A percentile compares a stretch with the other conserved stretches of the same genome.
These are phyloP conservation scores for Lentinula lateritia DNA, from an alignment of 768 basidiomycete species.

Conservation along the genomic window DNA sequence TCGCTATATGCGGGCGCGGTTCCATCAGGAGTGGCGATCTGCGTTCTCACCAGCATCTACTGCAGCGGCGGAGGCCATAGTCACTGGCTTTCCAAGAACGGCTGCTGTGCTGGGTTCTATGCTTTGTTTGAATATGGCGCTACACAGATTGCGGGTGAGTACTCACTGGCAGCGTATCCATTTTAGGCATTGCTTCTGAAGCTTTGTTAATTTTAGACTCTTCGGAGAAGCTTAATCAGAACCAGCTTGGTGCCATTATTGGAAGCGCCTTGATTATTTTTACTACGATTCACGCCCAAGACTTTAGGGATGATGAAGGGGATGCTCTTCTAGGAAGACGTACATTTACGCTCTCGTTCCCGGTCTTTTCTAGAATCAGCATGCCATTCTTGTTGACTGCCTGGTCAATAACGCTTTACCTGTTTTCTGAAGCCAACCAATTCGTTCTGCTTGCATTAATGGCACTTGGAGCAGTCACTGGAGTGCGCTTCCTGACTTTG, in stretches of 20 bases:
- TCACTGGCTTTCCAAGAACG: conserved; percentile 8
- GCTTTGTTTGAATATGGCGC: conserved; percentile 15
- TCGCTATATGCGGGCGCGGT: conserved; percentile 7
- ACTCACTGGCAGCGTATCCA: conserved; percentile 5
- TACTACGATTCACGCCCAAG: conserved; percentile 32
- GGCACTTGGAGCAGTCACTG: not conserved
- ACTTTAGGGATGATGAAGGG: conserved; percentile 26
- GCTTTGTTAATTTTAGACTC: not conserved
- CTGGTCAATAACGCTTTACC: not conserved
- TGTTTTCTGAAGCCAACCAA: not conserved
- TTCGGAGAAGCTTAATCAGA: not conserved
- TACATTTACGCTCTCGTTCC: conserved; percentile 27
- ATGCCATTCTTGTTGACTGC: not conserved
- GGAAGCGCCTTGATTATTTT: conserved; percentile 23
- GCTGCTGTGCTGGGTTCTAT: conserved; percentile 11
- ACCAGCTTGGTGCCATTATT: not conserved
- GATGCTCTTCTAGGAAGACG: conserved; percentile 22
- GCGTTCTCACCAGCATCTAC: conserved; percentile 12
- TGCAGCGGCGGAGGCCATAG: conserved; percentile 10
- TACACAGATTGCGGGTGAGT: conserved; percentile 12
- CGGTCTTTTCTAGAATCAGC: conserved; percentile 20
- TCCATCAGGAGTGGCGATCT: conserved; percentile 10
- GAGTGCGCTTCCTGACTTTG: not conserved
- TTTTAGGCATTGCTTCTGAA: not conserved
- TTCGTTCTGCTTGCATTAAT: not conserved